These are phyloP conservation scores for Ormosia emarginata DNA, from an alignment of 306 rosid genomes.

Conservation along the genomic window DNA sequence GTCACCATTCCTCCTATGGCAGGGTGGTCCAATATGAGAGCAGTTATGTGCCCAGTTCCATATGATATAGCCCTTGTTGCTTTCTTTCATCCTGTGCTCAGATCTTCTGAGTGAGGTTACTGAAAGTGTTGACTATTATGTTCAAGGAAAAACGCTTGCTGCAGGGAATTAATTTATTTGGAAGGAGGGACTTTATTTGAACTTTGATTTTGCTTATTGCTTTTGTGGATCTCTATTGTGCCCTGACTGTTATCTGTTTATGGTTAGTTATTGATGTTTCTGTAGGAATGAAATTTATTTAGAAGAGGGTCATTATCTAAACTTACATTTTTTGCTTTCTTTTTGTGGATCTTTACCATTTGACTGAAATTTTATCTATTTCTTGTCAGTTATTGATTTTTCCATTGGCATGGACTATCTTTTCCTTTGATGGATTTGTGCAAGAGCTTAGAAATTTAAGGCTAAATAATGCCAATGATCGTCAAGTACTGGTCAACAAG, in stretches of 20 bases:
- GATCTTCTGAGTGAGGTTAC: slow-evolving; percentile 89
- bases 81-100: too few relatives aligned
- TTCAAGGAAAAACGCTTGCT: slow-evolving; percentile 93
- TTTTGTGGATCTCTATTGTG: slow-evolving; percentile 11
- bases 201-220: slow-evolving; percentile 10
- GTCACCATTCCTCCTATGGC: too few relatives aligned
- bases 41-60: too few relatives aligned
- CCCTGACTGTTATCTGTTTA: neutral
- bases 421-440: too few relatives aligned
- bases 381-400: slow-evolving; percentile 1
- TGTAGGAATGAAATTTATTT: slow-evolving; percentile 41
- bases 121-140: slow-evolving; percentile 90
- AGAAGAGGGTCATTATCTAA: slow-evolving; percentile 29
- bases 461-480: too few relatives aligned
- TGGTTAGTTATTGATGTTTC: slow-evolving; percentile 9
- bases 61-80: too few relatives aligned
- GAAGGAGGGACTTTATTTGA: slow-evolving; percentile 57
- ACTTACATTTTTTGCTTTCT: slow-evolving; percentile 4
- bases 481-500: too few relatives aligned
- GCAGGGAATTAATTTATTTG: slow-evolving; percentile 97
- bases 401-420: neutral
- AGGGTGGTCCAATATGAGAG: too few relatives aligned
- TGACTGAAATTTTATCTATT: neutral
- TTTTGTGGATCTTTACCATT: neutral
- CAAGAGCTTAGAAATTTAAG: too few relatives aligned